Conservation (phyloP, 2,329 filamentous ascomycete genomes). For the Westerdykella ornata region DNA sequence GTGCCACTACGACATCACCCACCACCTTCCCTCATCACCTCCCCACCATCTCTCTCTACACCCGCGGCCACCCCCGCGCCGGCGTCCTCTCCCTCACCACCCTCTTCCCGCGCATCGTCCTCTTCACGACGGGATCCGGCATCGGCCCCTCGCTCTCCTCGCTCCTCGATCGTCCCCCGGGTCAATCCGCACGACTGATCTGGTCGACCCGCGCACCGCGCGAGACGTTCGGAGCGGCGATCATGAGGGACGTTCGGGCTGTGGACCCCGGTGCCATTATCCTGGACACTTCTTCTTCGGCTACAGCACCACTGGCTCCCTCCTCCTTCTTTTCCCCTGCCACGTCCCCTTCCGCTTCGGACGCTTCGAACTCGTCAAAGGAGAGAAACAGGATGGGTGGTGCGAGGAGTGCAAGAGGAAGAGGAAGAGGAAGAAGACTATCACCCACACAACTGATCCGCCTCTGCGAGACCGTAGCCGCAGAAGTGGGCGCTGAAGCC, state of each 20-base stretch:
- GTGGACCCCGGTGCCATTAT: slow-evolving; percentile 59
- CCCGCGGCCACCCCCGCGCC: slow-evolving; percentile 23
- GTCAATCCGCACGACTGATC: slow-evolving; percentile 53
- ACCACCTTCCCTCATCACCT: slow-evolving; percentile 1
- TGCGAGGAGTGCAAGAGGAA: slow-evolving; percentile 43
- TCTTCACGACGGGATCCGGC: slow-evolving; percentile 33
- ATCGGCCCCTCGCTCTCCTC: slow-evolving; percentile 42
- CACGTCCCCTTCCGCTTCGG: too few relatives aligned
- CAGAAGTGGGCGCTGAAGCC: slow-evolving; percentile 52
- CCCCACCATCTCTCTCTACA: slow-evolving; percentile 17
- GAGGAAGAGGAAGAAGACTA: too few relatives aligned
- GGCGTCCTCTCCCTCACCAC: slow-evolving; percentile 28
- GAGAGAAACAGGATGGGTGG: slow-evolving; percentile 52
- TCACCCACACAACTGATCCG: too few relatives aligned
- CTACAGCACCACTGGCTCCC: slow-evolving; percentile 55
- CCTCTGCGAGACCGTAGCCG: too few relatives aligned
- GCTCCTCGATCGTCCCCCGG: slow-evolving; percentile 47
- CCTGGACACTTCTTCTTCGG: slow-evolving; percentile 56
- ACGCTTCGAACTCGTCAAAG: too few relatives aligned
- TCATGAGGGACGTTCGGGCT: slow-evolving; percentile 51
- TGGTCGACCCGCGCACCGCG: slow-evolving; percentile 61
- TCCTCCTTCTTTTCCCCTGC: too few relatives aligned
- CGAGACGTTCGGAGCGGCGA: slow-evolving; percentile 54
- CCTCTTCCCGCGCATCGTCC: slow-evolving; percentile 26
- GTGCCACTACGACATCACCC: background rate